Evolutionary conservation across 2,329 filamentous ascomycete genomes (phyloP).

Genomic region (Cercospora zeae-maydis): DNA sequence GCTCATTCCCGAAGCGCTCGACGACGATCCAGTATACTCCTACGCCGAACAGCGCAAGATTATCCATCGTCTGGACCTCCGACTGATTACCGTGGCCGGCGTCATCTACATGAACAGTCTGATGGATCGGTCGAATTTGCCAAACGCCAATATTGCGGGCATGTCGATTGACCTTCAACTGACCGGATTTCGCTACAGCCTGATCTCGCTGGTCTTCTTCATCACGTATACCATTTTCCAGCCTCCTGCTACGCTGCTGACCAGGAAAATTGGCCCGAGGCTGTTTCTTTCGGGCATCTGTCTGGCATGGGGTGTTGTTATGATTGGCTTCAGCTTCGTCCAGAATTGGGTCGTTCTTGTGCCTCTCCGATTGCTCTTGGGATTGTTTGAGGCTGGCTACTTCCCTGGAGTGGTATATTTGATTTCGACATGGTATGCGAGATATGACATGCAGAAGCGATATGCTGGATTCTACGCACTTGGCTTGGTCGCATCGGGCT

Average conservation of each 20-base stretch:
- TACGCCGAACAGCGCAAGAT: constrained; percentile 1
- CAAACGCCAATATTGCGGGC: constrained; percentile 31
- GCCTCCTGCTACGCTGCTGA: constrained; percentile 31
- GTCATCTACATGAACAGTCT: constrained; percentile 1
- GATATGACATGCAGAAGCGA: neutral
- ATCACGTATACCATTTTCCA: constrained; percentile 41
- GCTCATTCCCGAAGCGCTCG: neutral
- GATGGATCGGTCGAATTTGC: constrained; percentile 15
- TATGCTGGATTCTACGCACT: neutral
- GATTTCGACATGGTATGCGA: neutral
- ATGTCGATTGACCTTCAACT: constrained; percentile 15
- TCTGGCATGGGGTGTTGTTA: neutral
- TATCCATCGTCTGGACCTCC: neutral
- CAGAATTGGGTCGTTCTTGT: neutral
- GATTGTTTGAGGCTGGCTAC: neutral
- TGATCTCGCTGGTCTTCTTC: constrained; percentile 28
- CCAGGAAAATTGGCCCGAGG: constrained; percentile 30
- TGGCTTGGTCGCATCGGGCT: neutral
- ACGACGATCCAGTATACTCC: neutral
- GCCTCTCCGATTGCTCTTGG: neutral
- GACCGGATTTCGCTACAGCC: neutral
- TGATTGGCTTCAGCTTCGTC: neutral
- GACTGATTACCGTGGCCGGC: neutral
- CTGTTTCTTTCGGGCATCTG: constrained; percentile 21
- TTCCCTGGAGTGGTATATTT: neutral